A percentile compares a stretch with the other conserved stretches of the same genome.
Conservation (phyloP, 2,329 filamentous ascomycete species). For the Fusarium dimerum region DNA sequence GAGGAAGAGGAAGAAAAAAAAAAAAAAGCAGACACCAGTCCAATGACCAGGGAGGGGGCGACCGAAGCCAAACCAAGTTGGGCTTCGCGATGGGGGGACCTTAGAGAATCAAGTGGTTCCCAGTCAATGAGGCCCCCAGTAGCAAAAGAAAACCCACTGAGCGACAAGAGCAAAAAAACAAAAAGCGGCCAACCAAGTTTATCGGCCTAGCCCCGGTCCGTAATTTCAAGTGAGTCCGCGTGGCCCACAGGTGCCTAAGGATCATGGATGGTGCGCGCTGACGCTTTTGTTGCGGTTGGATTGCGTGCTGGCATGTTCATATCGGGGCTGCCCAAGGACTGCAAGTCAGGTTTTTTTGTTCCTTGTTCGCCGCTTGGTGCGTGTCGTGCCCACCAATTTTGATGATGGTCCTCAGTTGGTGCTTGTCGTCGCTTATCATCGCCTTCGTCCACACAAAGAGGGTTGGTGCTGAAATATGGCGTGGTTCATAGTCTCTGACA, state of each 20-base stretch:
- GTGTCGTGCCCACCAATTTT: constrained; percentile 16
- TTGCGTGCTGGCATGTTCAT: constrained; percentile 29
- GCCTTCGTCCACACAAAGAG: constrained; percentile 20
- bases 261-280: constrained; percentile 25
- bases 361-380: constrained; percentile 13
- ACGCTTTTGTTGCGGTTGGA: constrained; percentile 24
- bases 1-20: constrained; percentile 17
- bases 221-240: constrained; percentile 27
- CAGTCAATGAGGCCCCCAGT: not conserved
- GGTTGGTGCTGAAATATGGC: constrained; percentile 2
- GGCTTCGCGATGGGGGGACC: not conserved
- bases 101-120: not conserved
- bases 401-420: constrained; percentile 14
- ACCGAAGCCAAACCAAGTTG: not conserved
- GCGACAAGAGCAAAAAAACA: constrained; percentile 9
- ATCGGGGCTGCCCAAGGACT: constrained; percentile 21
- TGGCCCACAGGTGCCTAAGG: constrained; percentile 19
- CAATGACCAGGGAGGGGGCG: constrained; percentile 11
- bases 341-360: constrained; percentile 17
- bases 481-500: constrained; percentile 9
- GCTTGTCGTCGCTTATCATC: constrained; percentile 18
- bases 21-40: constrained; percentile 16
- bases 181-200: constrained; percentile 26
- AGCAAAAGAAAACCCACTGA: not conserved
- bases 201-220: constrained; percentile 24